Conservation (phyloP, 495 filamentous ascomycete genomes). For the Penicillium bovifimosum region DNA sequence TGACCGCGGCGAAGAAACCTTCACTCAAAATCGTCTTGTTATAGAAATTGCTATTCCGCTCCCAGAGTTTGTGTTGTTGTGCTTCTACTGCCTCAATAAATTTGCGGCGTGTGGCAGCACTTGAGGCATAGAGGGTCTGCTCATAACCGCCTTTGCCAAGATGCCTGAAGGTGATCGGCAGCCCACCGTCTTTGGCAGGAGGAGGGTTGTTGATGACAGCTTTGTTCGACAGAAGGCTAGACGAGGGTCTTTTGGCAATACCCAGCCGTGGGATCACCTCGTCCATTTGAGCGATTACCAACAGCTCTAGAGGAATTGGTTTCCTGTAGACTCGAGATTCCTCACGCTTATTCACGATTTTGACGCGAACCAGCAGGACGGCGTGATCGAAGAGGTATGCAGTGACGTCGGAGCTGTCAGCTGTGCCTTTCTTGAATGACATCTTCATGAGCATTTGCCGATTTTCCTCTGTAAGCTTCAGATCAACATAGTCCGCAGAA, state of each 20-base stretch:
- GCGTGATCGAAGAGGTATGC: constrained; percentile 97
- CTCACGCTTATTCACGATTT: constrained; percentile 86
- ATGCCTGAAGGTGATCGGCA: constrained; percentile 96
- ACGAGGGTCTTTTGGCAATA: constrained; percentile 79
- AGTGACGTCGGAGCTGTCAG: constrained; percentile 81
- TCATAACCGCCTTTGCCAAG: constrained; percentile 96
- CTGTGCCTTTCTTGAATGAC: constrained; percentile 83
- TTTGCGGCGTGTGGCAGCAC: constrained; percentile 69
- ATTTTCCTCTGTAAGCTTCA: constrained; percentile 90
- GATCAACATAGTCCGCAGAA: constrained; percentile 80
- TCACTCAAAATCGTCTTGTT: constrained; percentile 81
- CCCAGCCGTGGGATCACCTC: constrained; percentile 80
- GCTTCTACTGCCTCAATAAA: constrained; percentile 94
- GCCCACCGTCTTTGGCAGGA: constrained; percentile 62
- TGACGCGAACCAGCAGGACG: constrained; percentile 80
- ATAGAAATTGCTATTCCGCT: constrained; percentile 83
- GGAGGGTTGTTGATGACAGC: constrained; percentile 45
- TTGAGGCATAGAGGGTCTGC: constrained; percentile 75
- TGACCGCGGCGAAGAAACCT: constrained; percentile 73
- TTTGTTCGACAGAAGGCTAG: constrained; percentile 74
- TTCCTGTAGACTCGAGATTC: constrained; percentile 91
- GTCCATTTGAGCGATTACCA: constrained; percentile 95
- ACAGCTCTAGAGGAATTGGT: constrained; percentile 90
- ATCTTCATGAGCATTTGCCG: constrained; percentile 92
- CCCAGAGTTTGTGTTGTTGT: constrained; percentile 78